Evolutionary conservation across 163 green algal genomes (phyloP).

Genomic region (Smithsoniella earleae): DNA sequence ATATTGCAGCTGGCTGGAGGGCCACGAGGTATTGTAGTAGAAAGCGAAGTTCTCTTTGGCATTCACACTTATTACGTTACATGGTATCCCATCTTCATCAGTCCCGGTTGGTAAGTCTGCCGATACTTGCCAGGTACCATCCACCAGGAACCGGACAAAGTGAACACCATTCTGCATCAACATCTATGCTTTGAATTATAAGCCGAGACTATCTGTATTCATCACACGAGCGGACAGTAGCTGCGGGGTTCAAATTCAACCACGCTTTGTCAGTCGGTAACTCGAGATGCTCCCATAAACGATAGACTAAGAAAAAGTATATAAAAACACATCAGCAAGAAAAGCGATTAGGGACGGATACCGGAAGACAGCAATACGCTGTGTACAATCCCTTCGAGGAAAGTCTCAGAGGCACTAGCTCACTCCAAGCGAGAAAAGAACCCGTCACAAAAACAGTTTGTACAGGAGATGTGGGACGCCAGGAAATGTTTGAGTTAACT

Average conservation of each 20-base stretch:
- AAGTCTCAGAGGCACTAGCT: conserved; percentile 26
- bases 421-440: conserved; percentile 30
- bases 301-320: no score
- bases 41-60: conserved; percentile 10
- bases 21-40: conserved; percentile 8
- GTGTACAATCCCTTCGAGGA: not conserved
- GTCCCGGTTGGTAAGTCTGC: conserved; percentile 26
- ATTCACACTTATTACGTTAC: conserved; percentile 31
- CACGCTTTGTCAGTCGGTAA: no score
- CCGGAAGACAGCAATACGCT: conserved; percentile 16
- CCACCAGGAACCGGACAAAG: conserved; percentile 51
- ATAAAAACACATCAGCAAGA: conserved; percentile 1
- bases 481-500: conserved; percentile 27
- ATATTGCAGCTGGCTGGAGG: not conserved
- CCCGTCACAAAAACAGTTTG: conserved; percentile 28
- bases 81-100: conserved; percentile 35
- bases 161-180: conserved; percentile 50
- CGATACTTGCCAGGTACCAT: conserved; percentile 42
- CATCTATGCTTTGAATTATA: no score
- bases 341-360: not conserved
- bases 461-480: not conserved
- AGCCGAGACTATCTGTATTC: no score
- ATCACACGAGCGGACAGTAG: no score
- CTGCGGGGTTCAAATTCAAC: no score
- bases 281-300: no score